Base-by-base conservation (phyloP, 129 eudicot species). In the Sambucus nigra region DNA sequence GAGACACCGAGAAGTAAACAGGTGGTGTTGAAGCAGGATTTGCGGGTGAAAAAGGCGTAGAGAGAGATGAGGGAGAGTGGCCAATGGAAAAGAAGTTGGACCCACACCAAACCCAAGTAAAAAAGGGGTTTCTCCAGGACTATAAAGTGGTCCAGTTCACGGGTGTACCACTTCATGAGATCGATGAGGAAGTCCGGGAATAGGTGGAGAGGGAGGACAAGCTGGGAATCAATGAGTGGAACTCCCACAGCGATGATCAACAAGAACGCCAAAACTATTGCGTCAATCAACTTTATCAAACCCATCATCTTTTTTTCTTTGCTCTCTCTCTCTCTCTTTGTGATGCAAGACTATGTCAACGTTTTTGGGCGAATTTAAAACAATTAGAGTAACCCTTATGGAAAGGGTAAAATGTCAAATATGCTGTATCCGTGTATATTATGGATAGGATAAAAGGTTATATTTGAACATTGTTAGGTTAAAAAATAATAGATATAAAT, bases 21-120 rank as follows among this genome's bases (percentile, higher is more conserved):
- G 40, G 14, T 53, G 38, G 38, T 53, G 39, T 23, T 28, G 20
- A 53, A 15, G 39, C 58, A 53, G 39, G 14, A 27, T 9, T 27
- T 53, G 4, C 24, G 22, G 7, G 17, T 16, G 22, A 33, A 25
- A 2, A 53, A 27, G 29, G 22, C 58, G 23, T 53, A 53, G 10
- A 53, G 58, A 17, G 39, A 53, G 39, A 53, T 15, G 22, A 53
- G 23, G 8, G 58, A 32, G 2, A 53, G 39, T 1, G 58, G 58
- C 38, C 39, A 25, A 3, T 53, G 26, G 0, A 53, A 14, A 15
- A 53, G 16, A 28, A 53, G 38, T 16, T 53, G 42, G 40, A 25
- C 27, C 32, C 33, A 28, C 15, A 27, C 22, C 15, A 53, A 22
- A n/a, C 38, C 58, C 33, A 25, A 24, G 58, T 25, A 53, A n/a